These are phyloP conservation scores for Chalciporus piperatus DNA, from an alignment of 768 basidiomycete species.

Conservation along the genomic window DNA sequence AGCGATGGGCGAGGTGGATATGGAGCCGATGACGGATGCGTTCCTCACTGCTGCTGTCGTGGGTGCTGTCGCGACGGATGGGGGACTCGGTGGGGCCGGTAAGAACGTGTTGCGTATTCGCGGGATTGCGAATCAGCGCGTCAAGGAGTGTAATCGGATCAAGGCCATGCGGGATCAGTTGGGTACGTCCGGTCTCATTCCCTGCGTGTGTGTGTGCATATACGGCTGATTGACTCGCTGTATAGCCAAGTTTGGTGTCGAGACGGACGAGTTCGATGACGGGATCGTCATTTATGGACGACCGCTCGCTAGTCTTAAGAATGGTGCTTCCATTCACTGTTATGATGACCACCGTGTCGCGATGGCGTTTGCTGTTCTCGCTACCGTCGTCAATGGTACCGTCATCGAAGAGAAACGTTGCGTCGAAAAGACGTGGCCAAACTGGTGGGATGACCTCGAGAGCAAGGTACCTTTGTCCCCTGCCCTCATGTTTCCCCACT, in stretches of 20 bases:
- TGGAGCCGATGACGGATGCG: slow-evolving; percentile 99
- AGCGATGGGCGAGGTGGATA: slow-evolving; percentile 63
- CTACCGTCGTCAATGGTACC: slow-evolving; percentile 67
- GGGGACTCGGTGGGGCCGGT: slow-evolving; percentile 39
- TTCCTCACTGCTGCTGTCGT: slow-evolving; percentile 94
- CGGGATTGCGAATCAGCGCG: slow-evolving; percentile 96
- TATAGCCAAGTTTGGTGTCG: slow-evolving; percentile 89
- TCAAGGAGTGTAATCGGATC: slow-evolving; percentile 98
- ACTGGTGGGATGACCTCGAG: slow-evolving; percentile 98
- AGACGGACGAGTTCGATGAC: slow-evolving; percentile 89
- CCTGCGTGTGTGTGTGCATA: too few relatives aligned
- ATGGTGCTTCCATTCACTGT: slow-evolving; percentile 83
- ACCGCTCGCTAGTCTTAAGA: slow-evolving; percentile 56
- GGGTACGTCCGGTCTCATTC: slow-evolving; percentile 44
- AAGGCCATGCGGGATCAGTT: slow-evolving; percentile 95
- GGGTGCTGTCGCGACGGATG: slow-evolving; percentile 75
- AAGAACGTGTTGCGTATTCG: slow-evolving; percentile 71
- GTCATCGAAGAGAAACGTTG: slow-evolving; percentile 94
- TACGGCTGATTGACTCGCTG: neutral
- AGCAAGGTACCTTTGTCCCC: slow-evolving; percentile 64
- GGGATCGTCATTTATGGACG: slow-evolving; percentile 88
- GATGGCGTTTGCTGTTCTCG: slow-evolving; percentile 95
- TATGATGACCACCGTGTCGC: slow-evolving; percentile 99
- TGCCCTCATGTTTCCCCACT: neutral
- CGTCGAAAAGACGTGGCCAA: slow-evolving; percentile 99